Conservation (phyloP, 2,329 filamentous ascomycete species). For the Albophoma yamanashiensis region DNA sequence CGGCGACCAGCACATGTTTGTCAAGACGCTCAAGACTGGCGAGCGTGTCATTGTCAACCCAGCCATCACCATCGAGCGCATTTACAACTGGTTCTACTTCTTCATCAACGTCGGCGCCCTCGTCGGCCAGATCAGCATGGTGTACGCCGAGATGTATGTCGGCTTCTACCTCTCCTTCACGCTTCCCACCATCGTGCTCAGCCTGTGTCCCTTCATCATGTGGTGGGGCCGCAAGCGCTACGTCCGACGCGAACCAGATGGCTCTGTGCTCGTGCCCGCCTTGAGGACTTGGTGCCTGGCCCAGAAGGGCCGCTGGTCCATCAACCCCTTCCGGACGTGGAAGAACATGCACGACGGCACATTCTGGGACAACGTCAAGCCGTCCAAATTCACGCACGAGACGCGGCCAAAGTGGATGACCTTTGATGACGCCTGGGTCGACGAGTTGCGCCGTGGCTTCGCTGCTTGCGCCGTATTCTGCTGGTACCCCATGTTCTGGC, state of each 20-base stretch:
- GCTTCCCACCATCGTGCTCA: conserved; percentile 54
- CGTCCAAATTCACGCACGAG: conserved; percentile 45
- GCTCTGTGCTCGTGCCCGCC: conserved; percentile 61
- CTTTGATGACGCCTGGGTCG: conserved; percentile 75
- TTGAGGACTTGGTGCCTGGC: conserved; percentile 48
- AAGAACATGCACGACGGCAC: neutral
- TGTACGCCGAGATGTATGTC: conserved; percentile 65
- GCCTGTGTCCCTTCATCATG: conserved; percentile 47
- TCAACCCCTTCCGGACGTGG: conserved; percentile 36
- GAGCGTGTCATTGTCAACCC: conserved; percentile 63
- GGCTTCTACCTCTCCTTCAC: conserved; percentile 65
- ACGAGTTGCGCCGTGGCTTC: conserved; percentile 62
- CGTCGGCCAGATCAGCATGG: conserved; percentile 47
- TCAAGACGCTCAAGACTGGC: conserved; percentile 42
- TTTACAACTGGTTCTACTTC: conserved; percentile 53
- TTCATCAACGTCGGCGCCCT: conserved; percentile 56
- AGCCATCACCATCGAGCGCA: conserved; percentile 53
- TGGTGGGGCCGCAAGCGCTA: conserved; percentile 47
- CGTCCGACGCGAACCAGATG: conserved; percentile 55
- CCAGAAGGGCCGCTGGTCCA: conserved; percentile 54
- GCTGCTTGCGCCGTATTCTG: conserved; percentile 61
- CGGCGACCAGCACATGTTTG: conserved; percentile 43
- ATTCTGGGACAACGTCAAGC: conserved; percentile 56
- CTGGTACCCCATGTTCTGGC: conserved; percentile 56
- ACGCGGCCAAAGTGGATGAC: conserved; percentile 64